A percentile compares a stretch with the other conserved stretches of the same genome.
phyloP scores from a whole-genome alignment of 352 stramenopile species.

The Pythium grandisporangium region DNA sequence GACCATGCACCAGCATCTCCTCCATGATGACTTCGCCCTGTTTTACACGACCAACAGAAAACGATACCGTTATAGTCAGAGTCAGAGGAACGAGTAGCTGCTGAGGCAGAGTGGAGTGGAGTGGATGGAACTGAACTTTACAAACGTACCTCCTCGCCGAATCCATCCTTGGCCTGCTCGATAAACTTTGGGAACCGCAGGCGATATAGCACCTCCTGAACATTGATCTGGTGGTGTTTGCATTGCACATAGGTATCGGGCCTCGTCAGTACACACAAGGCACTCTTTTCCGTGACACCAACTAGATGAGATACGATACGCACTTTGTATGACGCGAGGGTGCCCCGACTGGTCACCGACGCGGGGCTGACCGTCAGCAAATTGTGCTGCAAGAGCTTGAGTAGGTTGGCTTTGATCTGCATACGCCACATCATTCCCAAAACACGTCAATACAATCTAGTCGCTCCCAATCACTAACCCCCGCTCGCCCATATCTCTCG shows the following conservation, averaged over 20 bases:
- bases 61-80: no score
- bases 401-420: conserved; percentile 68
- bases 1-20: conserved; percentile 75
- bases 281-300: background rate
- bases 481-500: background rate
- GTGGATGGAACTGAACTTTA: no score
- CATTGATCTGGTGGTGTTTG: conserved; percentile 63
- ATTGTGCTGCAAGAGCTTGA: conserved; percentile 87
- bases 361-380: conserved; percentile 54
- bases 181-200: conserved; percentile 82
- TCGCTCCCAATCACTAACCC: background rate
- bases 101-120: no score
- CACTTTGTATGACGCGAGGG: conserved; percentile 40
- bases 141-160: conserved; percentile 41
- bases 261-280: no score
- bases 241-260: no score
- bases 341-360: conserved; percentile 9
- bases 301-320: background rate
- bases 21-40: conserved; percentile 83
- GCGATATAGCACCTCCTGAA: conserved; percentile 72
- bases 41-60: background rate
- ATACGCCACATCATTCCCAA: no score
- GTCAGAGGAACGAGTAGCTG: no score
- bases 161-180: conserved; percentile 61
- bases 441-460: no score